Conservation (phyloP, 2,329 filamentous ascomycete species). For the Plectosphaerella plurivora region DNA sequence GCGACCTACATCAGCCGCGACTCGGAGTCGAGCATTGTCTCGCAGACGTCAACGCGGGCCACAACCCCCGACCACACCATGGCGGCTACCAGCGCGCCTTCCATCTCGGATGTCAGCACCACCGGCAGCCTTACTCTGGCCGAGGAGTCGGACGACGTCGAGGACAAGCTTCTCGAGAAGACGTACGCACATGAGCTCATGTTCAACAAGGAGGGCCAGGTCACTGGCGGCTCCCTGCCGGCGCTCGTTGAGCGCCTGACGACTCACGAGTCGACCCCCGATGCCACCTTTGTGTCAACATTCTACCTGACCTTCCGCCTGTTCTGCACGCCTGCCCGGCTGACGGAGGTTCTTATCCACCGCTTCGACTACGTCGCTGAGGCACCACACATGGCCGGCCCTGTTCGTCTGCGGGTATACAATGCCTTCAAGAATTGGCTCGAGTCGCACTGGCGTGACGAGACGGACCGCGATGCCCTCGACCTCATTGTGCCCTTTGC, state of each 20-base stretch:
- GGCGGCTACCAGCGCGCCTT: constrained; percentile 54
- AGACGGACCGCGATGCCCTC: constrained; percentile 73
- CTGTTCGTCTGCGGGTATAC: constrained; percentile 86
- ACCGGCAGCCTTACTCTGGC: constrained; percentile 60
- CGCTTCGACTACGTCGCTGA: constrained; percentile 90
- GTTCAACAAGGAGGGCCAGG: constrained; percentile 88
- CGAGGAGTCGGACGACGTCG: constrained; percentile 75
- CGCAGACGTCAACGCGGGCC: constrained; percentile 78
- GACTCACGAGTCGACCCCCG: constrained; percentile 86
- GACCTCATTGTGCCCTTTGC: constrained; percentile 77
- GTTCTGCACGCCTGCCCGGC: constrained; percentile 75
- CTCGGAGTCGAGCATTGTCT: constrained; percentile 75
- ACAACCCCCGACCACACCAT: constrained; percentile 72
- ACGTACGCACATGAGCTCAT: constrained; percentile 89
- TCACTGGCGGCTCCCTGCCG: constrained; percentile 86
- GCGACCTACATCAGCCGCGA: constrained; percentile 76
- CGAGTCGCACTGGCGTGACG: constrained; percentile 88
- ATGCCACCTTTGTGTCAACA: constrained; percentile 85
- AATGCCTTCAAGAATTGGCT: constrained; percentile 98
- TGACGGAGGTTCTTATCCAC: constrained; percentile 80
- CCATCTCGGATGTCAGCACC: constrained; percentile 64
- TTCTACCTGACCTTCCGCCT: constrained; percentile 96
- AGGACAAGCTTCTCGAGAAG: constrained; percentile 81
- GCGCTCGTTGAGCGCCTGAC: constrained; percentile 94
- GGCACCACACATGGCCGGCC: constrained; percentile 65